Evolutionary conservation across 352 stramenopile genomes (phyloP).

Genomic region (Pythium insidiosum): DNA sequence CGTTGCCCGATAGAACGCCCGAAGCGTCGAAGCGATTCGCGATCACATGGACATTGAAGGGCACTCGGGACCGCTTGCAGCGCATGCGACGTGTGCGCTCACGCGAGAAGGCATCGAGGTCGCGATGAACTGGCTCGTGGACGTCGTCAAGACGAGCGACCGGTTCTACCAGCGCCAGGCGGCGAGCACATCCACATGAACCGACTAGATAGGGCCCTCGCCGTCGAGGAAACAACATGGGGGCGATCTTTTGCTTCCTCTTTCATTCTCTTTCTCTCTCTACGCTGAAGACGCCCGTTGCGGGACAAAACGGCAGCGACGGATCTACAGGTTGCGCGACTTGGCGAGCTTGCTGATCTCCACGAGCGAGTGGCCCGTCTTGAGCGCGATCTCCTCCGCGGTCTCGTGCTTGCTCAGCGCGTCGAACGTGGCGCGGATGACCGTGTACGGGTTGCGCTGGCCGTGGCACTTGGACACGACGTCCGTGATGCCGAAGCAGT

Average conservation of each 20-base stretch:
- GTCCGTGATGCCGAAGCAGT: conserved; percentile 92
- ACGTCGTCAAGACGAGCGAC: conserved; percentile 61
- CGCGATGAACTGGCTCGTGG: conserved; percentile 68
- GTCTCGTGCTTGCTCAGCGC: conserved; percentile 92
- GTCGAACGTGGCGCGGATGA: conserved; percentile 93
- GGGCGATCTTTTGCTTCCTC: too few relatives aligned
- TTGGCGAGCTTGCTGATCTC: conserved; percentile 73
- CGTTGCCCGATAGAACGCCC: conserved; percentile 22
- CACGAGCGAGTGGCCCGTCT: conserved; percentile 83
- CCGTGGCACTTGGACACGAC: conserved; percentile 90
- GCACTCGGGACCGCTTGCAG: conserved; percentile 27
- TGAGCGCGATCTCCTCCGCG: conserved; percentile 90
- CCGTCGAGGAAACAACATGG: too few relatives aligned
- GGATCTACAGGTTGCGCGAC: conserved; percentile 62
- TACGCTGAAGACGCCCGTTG: too few relatives aligned
- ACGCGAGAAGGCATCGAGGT: conserved; percentile 60
- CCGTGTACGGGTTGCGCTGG: conserved; percentile 92
- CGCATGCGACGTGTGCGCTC: conserved; percentile 52
- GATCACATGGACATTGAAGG: conserved; percentile 33
- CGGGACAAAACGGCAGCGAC: too few relatives aligned
- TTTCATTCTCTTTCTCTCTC: too few relatives aligned
- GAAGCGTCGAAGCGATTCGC: conserved; percentile 28
- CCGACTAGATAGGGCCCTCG: too few relatives aligned
- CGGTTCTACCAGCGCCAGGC: conserved; percentile 29
- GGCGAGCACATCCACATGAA: not conserved